Evolutionary conservation across 352 stramenopile species (phyloP).

Genomic region (Globisporangium cylindrosporum): DNA sequence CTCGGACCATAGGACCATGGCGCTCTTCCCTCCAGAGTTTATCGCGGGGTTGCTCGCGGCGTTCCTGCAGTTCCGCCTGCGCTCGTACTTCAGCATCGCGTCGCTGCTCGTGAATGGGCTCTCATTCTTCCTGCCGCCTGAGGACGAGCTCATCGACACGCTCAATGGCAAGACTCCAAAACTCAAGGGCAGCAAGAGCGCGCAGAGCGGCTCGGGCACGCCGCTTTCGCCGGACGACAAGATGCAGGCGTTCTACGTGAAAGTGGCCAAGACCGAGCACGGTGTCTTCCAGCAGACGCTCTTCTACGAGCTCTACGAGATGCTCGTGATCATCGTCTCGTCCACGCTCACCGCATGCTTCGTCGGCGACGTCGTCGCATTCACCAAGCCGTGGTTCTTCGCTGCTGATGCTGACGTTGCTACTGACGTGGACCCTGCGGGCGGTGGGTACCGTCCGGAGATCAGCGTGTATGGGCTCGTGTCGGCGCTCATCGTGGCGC

Average conservation of each 20-base stretch:
- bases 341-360: conserved; percentile 47
- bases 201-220: not conserved
- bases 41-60: conserved; percentile 60
- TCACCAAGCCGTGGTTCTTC: conserved; percentile 25
- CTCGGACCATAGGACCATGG: conserved; percentile 30
- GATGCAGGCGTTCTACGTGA: conserved; percentile 72
- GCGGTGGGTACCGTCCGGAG: conserved; percentile 26
- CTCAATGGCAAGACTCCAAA: conserved; percentile 46
- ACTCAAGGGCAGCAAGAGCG: conserved; percentile 21
- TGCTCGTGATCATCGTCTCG: conserved; percentile 66
- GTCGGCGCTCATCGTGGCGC: conserved; percentile 54
- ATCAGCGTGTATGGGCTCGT: conserved; percentile 65
- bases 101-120: conserved; percentile 57
- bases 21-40: conserved; percentile 76
- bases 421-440: not conserved
- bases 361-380: conserved; percentile 43
- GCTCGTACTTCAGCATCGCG: conserved; percentile 54
- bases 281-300: conserved; percentile 69
- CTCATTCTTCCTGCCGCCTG: conserved; percentile 73
- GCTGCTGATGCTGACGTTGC: conserved; percentile 7
- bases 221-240: conserved; percentile 60
- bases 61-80: conserved; percentile 72
- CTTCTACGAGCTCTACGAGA: conserved; percentile 84
- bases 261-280: conserved; percentile 59
- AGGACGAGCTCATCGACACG: conserved; percentile 64